Evolutionary conservation across 2,329 filamentous ascomycete genomes (phyloP), one percentile per base, ranked within the genome.

Genomic region (Neurospora crassa): DNA sequence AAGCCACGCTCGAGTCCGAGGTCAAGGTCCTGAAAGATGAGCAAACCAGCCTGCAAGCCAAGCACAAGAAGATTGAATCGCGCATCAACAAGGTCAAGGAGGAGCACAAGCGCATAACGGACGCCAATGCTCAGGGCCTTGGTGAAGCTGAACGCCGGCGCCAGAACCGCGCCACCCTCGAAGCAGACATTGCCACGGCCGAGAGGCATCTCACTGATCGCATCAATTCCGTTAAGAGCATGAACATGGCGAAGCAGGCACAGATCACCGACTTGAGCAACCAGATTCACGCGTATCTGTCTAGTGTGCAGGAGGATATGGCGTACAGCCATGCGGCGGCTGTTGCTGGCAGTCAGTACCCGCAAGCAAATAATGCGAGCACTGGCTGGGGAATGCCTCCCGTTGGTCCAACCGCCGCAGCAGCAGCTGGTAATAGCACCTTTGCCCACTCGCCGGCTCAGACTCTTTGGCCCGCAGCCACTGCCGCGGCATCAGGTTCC

Each of bases 81-180:
- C 89, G 92, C 69, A 90, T 92, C 76, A 85, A 86, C 77, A 92
- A 92, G 82, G 88, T 93, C 34, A 89, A 91, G 74, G 89, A 88
- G 74, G 91, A 94, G 79, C 86, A 91, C 75, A 88, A 89, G 71
- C 89, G 89, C 76, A 89, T 94, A 75, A 85, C 86, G 34, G 88
- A 91, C 75, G 91, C 91, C 75, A 92, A 92, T 78, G 85, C 84
- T 69, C 86, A 89, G 68, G 89, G 88, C 1, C 83, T 90, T 24
- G 86, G 89, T 73, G 89, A 90, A 78, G 90, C 88, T 70, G 88
- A 89, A 75, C 85, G 87, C 11, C 84, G 85, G 47, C 83, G 83
- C 12, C 86, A 88, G 75, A 84, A 86, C 71, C 84, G 84, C 4
- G 79, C 79, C 24, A 79, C 79, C 1, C 84, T 85, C 74, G 80